Percentiles rank a stretch among this genome's conserved stretches.
Evolutionary conservation across 164 flowering plant genomes (phyloP).

Genomic region (Vitis amurensis): DNA sequence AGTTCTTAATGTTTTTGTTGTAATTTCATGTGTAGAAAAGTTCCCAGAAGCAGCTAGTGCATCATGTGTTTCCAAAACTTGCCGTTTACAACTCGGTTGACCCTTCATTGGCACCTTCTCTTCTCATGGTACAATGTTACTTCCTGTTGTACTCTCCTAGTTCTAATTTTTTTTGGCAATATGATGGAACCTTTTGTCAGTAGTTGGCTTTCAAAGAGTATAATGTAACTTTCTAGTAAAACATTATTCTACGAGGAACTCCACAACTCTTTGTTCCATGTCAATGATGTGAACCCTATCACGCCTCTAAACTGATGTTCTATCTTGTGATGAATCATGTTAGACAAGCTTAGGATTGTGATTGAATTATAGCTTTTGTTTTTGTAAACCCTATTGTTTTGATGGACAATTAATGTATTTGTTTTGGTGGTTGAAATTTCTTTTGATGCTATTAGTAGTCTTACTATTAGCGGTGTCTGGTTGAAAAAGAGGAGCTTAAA

Average conservation of each 20-base stretch:
- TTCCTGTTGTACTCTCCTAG: background rate
- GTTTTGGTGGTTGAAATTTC: too few relatives aligned
- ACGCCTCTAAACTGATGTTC: too few relatives aligned
- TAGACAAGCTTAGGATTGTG: too few relatives aligned
- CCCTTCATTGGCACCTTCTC: constrained; percentile 97
- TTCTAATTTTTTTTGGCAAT: background rate
- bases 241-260: background rate
- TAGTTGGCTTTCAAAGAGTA: background rate
- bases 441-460: too few relatives aligned
- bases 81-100: constrained; percentile 99
- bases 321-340: too few relatives aligned
- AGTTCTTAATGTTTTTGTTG: background rate
- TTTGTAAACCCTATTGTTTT: background rate
- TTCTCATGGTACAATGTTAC: constrained; percentile 73
- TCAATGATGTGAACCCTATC: background rate
- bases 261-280: background rate
- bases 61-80: constrained; percentile 95
- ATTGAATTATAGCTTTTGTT: too few relatives aligned
- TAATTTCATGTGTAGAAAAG: constrained; percentile 56
- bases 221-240: background rate
- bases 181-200: background rate
- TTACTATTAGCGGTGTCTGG: too few relatives aligned
- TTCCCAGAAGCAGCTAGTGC: constrained; percentile 85
- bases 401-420: too few relatives aligned
- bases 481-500: too few relatives aligned